A percentile compares a stretch with the other conserved stretches of the same genome.
These are phyloP conservation scores for Citrullus colocynthis DNA, from an alignment of 306 rosid species.

Conservation along the genomic window DNA sequence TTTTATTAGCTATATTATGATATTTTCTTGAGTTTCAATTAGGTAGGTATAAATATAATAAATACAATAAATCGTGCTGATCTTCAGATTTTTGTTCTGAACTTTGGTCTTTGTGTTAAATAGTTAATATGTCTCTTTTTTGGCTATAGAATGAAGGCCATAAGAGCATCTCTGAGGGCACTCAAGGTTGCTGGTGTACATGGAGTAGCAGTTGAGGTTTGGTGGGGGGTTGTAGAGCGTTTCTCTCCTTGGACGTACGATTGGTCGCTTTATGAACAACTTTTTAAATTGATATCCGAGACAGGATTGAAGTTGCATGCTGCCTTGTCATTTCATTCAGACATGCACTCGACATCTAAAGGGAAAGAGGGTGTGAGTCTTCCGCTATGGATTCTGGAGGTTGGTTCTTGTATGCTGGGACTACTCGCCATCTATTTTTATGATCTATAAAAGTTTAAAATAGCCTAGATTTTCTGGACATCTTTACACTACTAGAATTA, in stretches of 20 bases:
- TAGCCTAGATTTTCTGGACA: too few species aligned
- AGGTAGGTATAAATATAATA: background rate
- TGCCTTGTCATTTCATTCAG: slow-evolving; percentile 32
- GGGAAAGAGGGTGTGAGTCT: slow-evolving; percentile 24
- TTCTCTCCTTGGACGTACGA: slow-evolving; percentile 20
- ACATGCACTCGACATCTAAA: slow-evolving; percentile 9
- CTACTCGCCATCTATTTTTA: background rate
- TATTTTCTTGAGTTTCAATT: background rate
- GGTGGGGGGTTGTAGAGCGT: slow-evolving; percentile 34
- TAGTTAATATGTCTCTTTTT: slow-evolving; percentile 2
- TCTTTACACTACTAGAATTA: background rate
- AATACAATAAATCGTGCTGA: background rate
- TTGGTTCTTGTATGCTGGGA: background rate
- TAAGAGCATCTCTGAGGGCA: slow-evolving; percentile 22
- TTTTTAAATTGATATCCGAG: slow-evolving; percentile 19
- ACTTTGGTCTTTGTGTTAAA: background rate
- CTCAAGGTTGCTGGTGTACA: slow-evolving; percentile 33
- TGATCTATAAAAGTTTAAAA: background rate
- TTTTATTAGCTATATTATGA: background rate
- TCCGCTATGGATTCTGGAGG: slow-evolving; percentile 28
- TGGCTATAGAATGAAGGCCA: slow-evolving; percentile 25
- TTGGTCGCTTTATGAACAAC: slow-evolving; percentile 24
- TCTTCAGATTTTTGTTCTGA: background rate
- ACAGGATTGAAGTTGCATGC: slow-evolving; percentile 29
- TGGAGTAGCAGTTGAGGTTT: slow-evolving; percentile 32